Evolutionary conservation across 495 filamentous ascomycete species (phyloP), one percentile per base, ranked within the genome.

Genomic region (Chaetomium cochliodes): DNA sequence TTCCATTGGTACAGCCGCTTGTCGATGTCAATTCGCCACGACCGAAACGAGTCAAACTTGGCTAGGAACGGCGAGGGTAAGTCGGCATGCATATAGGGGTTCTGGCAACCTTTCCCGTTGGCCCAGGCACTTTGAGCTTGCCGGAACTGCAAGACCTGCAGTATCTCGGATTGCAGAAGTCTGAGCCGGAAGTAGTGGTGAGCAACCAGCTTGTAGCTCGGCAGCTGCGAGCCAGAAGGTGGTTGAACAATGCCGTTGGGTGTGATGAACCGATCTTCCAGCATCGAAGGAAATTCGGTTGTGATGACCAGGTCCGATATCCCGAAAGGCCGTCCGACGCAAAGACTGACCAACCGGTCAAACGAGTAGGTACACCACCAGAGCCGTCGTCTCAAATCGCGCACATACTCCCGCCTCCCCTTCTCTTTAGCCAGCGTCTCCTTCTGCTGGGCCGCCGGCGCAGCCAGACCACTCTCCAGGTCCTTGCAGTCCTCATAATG

Each of bases 351-450:
- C 23, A 98, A 86, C 30, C 93, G 86, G 72, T 98, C 93, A 66
- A 97, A 89, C 37, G 90, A 92, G 73, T 98, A 98, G 1, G 91
- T 90, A 77, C 92, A 96, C 93, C 93, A 98, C 92, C 93, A 98
- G 22, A 98, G 79, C 30, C 93, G 85, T 64, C 93, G 84, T 54
- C 93, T 86, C 44, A 96, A 80, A 73, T 98, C 93, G 25, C 93
- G 88, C 23, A 91, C 81, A 84, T 91, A 98, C 79, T 96, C 87
- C 53, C 91, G 82, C 18, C 90, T 85, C 18, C 93, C 93, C 57
- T 84, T 83, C 76, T 93, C 82, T 49, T 71, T 72, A 25, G 70
- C 69, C 25, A 67, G 30, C 5, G 42, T 60, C 37, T 78, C 78
- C 23, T 22, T 72, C 8, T 76, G 75, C 18, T 69, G 64, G 0